These are phyloP conservation scores for Raphanus hybrid DNA, from an alignment of 441 rosid genomes.

Conservation along the genomic window DNA sequence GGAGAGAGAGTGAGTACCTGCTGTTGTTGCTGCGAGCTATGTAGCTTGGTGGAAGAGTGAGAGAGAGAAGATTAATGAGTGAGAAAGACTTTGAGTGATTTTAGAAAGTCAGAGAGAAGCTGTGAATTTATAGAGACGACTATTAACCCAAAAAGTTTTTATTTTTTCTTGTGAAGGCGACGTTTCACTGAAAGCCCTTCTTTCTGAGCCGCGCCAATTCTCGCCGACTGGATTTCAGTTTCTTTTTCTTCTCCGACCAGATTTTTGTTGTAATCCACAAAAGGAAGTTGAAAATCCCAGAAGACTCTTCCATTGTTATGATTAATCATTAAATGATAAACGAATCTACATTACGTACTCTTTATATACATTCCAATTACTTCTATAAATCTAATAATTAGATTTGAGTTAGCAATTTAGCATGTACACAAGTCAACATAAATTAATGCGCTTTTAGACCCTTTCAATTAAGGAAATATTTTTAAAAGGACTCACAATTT, in stretches of 20 bases:
- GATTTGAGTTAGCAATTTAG: no score
- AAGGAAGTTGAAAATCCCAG: background rate
- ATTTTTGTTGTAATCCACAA: background rate
- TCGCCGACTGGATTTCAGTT: background rate
- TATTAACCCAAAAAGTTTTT: background rate
- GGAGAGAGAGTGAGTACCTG: constrained; percentile 31
- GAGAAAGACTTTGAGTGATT: constrained; percentile 19
- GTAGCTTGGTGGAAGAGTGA: constrained; percentile 15
- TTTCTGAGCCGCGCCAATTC: constrained; percentile 4
- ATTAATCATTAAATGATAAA: background rate
- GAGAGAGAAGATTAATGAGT: background rate
- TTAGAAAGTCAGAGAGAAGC: constrained; percentile 10
- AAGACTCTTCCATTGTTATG: background rate
- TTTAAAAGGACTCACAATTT: no score
- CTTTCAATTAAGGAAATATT: no score
- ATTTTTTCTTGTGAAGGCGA: background rate
- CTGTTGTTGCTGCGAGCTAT: constrained; percentile 1
- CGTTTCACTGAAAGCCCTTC: constrained; percentile 22
- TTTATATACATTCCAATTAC: no score
- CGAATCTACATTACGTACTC: background rate
- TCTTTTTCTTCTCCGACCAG: background rate
- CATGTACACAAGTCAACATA: no score
- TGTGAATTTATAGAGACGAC: constrained; percentile 5
- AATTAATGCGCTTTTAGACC: no score
- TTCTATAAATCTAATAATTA: no score